A percentile compares a stretch with the other conserved stretches of the same genome.
Conservation (phyloP, 2,329 filamentous ascomycete genomes). For the Stagonosporopsis vannaccii region DNA sequence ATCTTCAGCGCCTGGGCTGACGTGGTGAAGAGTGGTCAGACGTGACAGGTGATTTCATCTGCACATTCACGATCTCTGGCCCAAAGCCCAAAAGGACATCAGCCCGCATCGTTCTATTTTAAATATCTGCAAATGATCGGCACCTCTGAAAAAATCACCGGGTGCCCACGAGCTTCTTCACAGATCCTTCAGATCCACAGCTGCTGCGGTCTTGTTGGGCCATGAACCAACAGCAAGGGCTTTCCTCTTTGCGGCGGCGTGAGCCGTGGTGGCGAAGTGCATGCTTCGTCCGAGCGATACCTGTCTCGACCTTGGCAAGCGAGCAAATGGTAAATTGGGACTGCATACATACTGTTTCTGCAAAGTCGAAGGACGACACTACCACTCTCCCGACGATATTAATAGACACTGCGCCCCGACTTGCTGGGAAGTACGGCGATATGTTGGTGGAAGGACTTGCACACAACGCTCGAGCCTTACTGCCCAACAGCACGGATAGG, state of each 20-base stretch:
- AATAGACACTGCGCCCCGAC: not conserved
- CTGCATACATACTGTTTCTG: not conserved
- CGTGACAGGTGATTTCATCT: not conserved
- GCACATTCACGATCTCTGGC: not conserved
- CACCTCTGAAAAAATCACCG: too few species aligned
- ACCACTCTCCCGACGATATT: not conserved
- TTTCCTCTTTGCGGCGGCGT: not conserved
- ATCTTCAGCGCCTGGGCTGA: slow-evolving; percentile 88
- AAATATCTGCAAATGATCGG: not conserved
- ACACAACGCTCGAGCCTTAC: not conserved
- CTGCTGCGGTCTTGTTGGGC: not conserved
- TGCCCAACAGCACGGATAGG: not conserved
- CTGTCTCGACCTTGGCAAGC: not conserved
- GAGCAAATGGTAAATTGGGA: not conserved
- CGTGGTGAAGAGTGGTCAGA: not conserved
- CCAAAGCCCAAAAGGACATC: not conserved
- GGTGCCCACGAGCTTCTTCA: slow-evolving; percentile 2
- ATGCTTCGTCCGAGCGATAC: slow-evolving; percentile 1
- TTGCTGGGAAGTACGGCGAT: not conserved
- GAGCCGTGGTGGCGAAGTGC: not conserved
- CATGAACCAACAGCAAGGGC: slow-evolving; percentile 10
- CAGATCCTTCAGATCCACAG: not conserved
- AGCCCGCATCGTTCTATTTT: slow-evolving; percentile 5
- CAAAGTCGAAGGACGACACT: slow-evolving; percentile 7
- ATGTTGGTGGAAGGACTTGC: not conserved